These are phyloP conservation scores for Metahyphopichia silvanorum DNA, from an alignment of 805 yeast species.

Conservation along the genomic window DNA sequence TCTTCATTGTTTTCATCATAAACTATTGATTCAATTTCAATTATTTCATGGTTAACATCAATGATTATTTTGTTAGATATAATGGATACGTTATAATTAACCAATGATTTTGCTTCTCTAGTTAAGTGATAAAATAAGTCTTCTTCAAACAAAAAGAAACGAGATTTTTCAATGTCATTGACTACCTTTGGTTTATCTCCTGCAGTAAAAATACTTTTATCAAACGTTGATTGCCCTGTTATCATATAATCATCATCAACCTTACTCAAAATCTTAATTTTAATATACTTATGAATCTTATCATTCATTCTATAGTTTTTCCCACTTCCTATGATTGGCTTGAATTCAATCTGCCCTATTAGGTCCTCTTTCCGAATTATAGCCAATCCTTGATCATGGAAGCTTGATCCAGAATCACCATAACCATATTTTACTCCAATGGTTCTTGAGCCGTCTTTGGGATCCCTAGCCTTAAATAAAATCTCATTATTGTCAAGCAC, in stretches of 20 bases:
- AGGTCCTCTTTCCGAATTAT: conserved; percentile 49
- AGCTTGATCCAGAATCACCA: conserved; percentile 85
- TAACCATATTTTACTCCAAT: conserved; percentile 88
- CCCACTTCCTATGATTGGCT: conserved; percentile 20
- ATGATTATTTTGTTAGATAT: conserved; percentile 63
- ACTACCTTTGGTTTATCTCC: conserved; percentile 27
- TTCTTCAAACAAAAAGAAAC: conserved; percentile 80
- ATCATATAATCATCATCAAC: conserved; percentile 51
- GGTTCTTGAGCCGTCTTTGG: conserved; percentile 41
- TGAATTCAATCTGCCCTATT: conserved; percentile 31
- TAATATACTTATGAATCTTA: conserved; percentile 45
- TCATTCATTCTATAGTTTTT: conserved; percentile 31
- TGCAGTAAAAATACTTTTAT: conserved; percentile 12
- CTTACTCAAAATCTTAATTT: conserved; percentile 57
- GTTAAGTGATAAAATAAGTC: conserved; percentile 78
- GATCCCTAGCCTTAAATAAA: conserved; percentile 63
- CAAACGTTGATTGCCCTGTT: conserved; percentile 53
- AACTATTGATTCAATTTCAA: conserved; percentile 68
- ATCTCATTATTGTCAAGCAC: conserved; percentile 53
- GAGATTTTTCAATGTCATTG: conserved; percentile 59
- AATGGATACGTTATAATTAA: conserved; percentile 65
- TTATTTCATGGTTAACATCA: conserved; percentile 59
- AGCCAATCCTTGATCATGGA: conserved; percentile 73
- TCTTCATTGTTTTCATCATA: conserved; percentile 41
- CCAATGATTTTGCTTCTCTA: conserved; percentile 68